Percentiles rank a stretch among this genome's conserved stretches.
Conservation (phyloP, 345 rosid genomes). For the Citrus cavaleriei region DNA sequence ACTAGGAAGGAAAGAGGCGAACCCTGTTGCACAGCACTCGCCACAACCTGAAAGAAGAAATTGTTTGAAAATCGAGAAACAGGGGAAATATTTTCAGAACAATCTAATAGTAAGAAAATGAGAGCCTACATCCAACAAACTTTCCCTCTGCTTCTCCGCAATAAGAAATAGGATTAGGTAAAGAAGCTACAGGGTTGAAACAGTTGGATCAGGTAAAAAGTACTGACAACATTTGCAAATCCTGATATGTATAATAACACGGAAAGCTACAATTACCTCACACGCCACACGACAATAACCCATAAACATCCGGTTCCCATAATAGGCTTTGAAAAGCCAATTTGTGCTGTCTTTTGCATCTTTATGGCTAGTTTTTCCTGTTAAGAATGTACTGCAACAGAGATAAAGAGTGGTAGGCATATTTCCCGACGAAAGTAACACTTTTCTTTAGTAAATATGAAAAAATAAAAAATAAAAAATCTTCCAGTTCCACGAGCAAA, state of each 20-base stretch:
- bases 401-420: too few relatives aligned
- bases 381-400: too few relatives aligned
- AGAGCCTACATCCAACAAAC: conserved; percentile 55
- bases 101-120: conserved; percentile 10
- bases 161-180: conserved; percentile 72
- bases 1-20: conserved; percentile 51
- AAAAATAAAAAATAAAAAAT: too few relatives aligned
- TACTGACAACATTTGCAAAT: neutral
- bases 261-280: conserved; percentile 49
- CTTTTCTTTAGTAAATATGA: too few relatives aligned
- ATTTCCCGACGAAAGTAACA: too few relatives aligned
- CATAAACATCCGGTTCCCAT: conserved; percentile 93
- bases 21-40: conserved; percentile 32
- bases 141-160: conserved; percentile 53
- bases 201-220: conserved; percentile 6
- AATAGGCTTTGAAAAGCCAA: conserved; percentile 90
- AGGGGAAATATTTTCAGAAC: neutral
- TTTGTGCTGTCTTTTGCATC: conserved; percentile 78
- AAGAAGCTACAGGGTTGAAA: conserved; percentile 51
- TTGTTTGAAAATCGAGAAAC: conserved; percentile 5
- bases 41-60: conserved; percentile 46
- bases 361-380: too few relatives aligned
- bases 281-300: conserved; percentile 88
- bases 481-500: too few relatives aligned
- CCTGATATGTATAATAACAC: neutral